Evolutionary conservation across 2,329 filamentous ascomycete genomes (phyloP).

Genomic region (Xylaria sp.): DNA sequence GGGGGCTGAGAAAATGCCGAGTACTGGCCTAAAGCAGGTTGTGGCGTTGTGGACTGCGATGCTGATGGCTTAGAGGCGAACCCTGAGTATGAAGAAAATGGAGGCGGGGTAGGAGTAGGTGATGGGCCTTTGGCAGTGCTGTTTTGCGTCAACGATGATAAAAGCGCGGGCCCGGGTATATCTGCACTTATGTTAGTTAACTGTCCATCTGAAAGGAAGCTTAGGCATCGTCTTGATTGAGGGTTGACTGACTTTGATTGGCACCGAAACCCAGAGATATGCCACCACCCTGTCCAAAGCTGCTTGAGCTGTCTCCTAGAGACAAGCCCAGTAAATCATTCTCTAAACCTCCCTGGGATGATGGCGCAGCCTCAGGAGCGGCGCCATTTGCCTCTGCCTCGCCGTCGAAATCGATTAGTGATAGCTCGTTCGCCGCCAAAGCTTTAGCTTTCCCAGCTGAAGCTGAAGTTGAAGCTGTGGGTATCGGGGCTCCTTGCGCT

Average conservation of each 20-base stretch:
- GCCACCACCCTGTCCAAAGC: slow-evolving; percentile 75
- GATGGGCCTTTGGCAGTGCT: slow-evolving; percentile 60
- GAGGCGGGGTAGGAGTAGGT: slow-evolving; percentile 49
- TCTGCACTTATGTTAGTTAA: slow-evolving; percentile 50
- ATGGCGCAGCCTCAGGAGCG: slow-evolving; percentile 49
- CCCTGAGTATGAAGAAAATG: slow-evolving; percentile 61
- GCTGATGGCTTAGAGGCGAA: slow-evolving; percentile 56
- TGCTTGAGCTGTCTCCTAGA: slow-evolving; percentile 67
- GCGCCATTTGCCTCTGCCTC: slow-evolving; percentile 57
- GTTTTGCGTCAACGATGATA: slow-evolving; percentile 67
- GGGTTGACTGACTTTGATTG: slow-evolving; percentile 65
- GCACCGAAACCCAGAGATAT: slow-evolving; percentile 82
- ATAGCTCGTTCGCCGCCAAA: slow-evolving; percentile 74
- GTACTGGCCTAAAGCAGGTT: slow-evolving; percentile 54
- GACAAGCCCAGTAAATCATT: slow-evolving; percentile 91
- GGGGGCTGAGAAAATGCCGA: slow-evolving; percentile 53
- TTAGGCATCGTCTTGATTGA: neutral
- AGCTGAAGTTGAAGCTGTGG: slow-evolving; percentile 35
- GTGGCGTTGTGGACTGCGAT: slow-evolving; percentile 60
- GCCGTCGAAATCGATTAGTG: slow-evolving; percentile 88
- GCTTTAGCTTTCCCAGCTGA: slow-evolving; percentile 61
- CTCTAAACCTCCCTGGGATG: slow-evolving; percentile 71
- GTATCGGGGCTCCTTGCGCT: slow-evolving; percentile 72
- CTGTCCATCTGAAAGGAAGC: neutral
- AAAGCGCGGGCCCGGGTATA: slow-evolving; percentile 67